Percentiles rank a stretch among this genome's conserved stretches.
These are phyloP conservation scores for Solanum ossicruentum DNA, from an alignment of 257 asterid genomes.

Conservation along the genomic window DNA sequence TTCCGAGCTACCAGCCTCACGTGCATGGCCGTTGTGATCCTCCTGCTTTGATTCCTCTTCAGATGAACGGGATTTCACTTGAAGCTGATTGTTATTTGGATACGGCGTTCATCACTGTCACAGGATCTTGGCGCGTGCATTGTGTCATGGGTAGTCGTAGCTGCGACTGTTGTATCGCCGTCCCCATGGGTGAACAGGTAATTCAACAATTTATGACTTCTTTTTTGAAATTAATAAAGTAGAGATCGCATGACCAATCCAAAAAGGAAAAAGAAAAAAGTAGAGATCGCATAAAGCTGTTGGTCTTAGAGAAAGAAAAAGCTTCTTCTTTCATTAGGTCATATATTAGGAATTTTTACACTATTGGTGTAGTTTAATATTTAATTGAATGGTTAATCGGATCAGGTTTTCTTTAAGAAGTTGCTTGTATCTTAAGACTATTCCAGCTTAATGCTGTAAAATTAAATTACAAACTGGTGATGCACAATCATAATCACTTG, in stretches of 20 bases:
- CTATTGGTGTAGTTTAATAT: not conserved
- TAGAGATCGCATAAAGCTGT: not conserved
- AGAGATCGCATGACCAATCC: not conserved
- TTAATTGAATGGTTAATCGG: not conserved
- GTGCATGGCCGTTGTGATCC: conserved; percentile 91
- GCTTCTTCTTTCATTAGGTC: not conserved
- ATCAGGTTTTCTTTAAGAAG: not conserved
- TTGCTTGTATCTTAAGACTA: not conserved
- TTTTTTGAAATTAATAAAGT: not conserved
- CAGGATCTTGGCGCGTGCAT: conserved; percentile 86
- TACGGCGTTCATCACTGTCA: conserved; percentile 55
- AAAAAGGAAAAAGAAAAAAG: not conserved
- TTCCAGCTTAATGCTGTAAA: not conserved
- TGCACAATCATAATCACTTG: not conserved
- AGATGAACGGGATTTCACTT: conserved; percentile 60
- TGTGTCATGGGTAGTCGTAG: conserved; percentile 75
- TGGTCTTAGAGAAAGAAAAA: not conserved
- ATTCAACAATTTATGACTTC: not conserved
- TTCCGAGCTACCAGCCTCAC: conserved; percentile 98
- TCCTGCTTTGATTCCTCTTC: conserved; percentile 89
- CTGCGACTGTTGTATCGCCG: conserved; percentile 72
- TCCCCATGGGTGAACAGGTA: conserved; percentile 98
- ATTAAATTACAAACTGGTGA: not conserved
- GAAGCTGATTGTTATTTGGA: conserved; percentile 60
- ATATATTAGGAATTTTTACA: not conserved